Evolutionary conservation across 768 basidiomycete species (phyloP).

Genomic region (Tremella fuciformis): DNA sequence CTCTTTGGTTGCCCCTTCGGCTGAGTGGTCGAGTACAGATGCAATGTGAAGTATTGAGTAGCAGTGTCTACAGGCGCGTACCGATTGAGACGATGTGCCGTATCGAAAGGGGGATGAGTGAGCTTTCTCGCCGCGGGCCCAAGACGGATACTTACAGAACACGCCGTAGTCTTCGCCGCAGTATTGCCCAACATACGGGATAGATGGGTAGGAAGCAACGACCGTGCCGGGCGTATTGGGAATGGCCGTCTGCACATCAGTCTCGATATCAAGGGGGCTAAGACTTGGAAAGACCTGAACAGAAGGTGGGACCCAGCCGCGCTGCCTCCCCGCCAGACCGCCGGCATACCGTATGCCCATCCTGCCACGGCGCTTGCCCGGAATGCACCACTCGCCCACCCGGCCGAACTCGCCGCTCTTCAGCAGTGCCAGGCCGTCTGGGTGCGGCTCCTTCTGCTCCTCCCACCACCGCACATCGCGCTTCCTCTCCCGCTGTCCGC

Average conservation of each 20-base stretch:
- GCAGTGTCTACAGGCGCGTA: constrained; percentile 59
- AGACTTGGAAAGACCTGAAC: constrained; percentile 2
- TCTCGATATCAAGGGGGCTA: neutral
- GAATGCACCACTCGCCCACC: constrained; percentile 35
- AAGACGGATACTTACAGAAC: constrained; percentile 37
- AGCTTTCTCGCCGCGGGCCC: constrained; percentile 8
- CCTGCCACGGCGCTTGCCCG: neutral
- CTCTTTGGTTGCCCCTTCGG: constrained; percentile 59
- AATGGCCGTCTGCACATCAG: constrained; percentile 18
- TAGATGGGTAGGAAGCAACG: constrained; percentile 45
- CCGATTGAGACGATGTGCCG: constrained; percentile 25
- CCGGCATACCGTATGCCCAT: too few species aligned
- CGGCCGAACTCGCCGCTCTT: constrained; percentile 44
- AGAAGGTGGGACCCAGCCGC: constrained; percentile 3
- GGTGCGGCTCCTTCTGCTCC: constrained; percentile 33
- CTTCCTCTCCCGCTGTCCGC: constrained; percentile 9
- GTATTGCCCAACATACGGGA: constrained; percentile 51
- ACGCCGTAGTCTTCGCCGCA: constrained; percentile 43
- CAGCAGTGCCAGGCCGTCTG: constrained; percentile 30
- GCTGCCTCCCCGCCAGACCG: too few species aligned
- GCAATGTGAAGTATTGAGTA: constrained; percentile 75
- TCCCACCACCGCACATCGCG: constrained; percentile 36
- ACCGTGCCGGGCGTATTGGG: constrained; percentile 46
- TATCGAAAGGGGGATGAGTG: constrained; percentile 22
- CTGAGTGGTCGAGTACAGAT: constrained; percentile 62